Evolutionary conservation across 2,329 filamentous ascomycete genomes (phyloP), one percentile per base, ranked within the genome.

Genomic region (Fusarium neocosmosporiellum): DNA sequence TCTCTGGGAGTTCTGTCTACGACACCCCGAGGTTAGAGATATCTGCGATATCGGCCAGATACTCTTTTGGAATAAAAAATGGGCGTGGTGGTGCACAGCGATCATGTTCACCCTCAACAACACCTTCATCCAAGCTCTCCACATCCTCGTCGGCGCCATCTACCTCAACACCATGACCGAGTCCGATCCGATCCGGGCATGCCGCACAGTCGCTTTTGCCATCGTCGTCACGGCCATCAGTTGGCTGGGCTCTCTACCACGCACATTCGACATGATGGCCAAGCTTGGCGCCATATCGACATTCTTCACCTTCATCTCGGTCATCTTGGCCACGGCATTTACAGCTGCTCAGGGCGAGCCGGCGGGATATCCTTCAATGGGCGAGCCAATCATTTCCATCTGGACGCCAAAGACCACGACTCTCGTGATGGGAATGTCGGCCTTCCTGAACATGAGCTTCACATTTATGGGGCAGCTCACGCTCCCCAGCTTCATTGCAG

Each of bases 381-480:
- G 93, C 0, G 87, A 90, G 3, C 91, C 92, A 0, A 86, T 89
- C 9, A 91, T 96, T 13, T 89, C 91, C 0, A 89, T 90, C 0
- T 80, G 95, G 33, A 93, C 94, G 0, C 82, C 90, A 7, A 81
- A 85, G 3, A 89, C 91, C 31, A 96, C 94, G 0, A 93, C 92
- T 0, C 97, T 97, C 73, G 93, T 97, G 1, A 85, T 87, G 4
- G 95, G 92, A 14, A 91, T 97, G 87, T 94, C 91, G 59, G 95
- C 95, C 0, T 98, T 98, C 82, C 88, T 98, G 81, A 98, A 98
- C 82, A 98, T 98, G 80, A 94, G 91, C 82, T 98, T 98, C 80
- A 98, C 95, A 0, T 97, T 98, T 79, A 97, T 98, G 74, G 95
- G 95, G 0, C 95, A 98, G 80, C 97, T 97, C 76, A 97, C 95